phyloP scores from a whole-genome alignment of 2,329 filamentous ascomycete genomes.

The Graphium sp. region DNA sequence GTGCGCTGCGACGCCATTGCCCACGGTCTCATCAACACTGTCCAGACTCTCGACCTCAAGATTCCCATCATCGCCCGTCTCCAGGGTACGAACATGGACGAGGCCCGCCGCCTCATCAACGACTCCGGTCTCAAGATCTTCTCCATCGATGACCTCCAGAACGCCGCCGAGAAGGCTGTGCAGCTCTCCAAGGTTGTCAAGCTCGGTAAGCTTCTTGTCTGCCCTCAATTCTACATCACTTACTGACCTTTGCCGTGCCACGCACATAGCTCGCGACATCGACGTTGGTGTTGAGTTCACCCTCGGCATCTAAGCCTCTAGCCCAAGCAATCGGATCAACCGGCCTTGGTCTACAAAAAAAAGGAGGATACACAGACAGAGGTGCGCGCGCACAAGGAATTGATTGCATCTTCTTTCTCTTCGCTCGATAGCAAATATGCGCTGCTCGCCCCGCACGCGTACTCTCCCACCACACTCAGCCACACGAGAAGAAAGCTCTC shows the following conservation, averaged over 20 bases:
- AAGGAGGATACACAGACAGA: too few relatives aligned
- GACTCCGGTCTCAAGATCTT: slow-evolving; percentile 99
- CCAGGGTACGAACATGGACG: slow-evolving; percentile 96
- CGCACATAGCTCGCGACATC: slow-evolving; percentile 62
- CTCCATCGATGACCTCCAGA: slow-evolving; percentile 96
- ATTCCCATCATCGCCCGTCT: slow-evolving; percentile 94
- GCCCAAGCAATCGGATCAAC: too few relatives aligned
- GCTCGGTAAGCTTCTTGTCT: slow-evolving; percentile 49
- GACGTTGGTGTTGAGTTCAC: slow-evolving; percentile 94
- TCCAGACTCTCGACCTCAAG: slow-evolving; percentile 85
- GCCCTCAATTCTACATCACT: background rate
- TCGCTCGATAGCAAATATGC: too few relatives aligned
- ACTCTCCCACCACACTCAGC: too few relatives aligned
- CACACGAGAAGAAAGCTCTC: too few relatives aligned
- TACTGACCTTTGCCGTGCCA: slow-evolving; percentile 6
- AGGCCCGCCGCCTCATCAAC: slow-evolving; percentile 83
- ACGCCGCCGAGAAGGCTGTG: slow-evolving; percentile 90
- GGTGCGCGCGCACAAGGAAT: too few relatives aligned
- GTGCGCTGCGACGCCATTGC: slow-evolving; percentile 96
- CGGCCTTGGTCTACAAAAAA: too few relatives aligned
- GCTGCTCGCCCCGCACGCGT: too few relatives aligned
- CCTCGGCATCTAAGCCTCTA: slow-evolving; percentile 74
- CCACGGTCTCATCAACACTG: slow-evolving; percentile 87
- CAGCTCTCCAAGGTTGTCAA: slow-evolving; percentile 99
- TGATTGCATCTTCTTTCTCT: too few relatives aligned